A percentile compares a stretch with the other conserved stretches of the same genome.
Conservation (phyloP, 2,329 filamentous ascomycete genomes). For the Verticillium nonalfalfae region DNA sequence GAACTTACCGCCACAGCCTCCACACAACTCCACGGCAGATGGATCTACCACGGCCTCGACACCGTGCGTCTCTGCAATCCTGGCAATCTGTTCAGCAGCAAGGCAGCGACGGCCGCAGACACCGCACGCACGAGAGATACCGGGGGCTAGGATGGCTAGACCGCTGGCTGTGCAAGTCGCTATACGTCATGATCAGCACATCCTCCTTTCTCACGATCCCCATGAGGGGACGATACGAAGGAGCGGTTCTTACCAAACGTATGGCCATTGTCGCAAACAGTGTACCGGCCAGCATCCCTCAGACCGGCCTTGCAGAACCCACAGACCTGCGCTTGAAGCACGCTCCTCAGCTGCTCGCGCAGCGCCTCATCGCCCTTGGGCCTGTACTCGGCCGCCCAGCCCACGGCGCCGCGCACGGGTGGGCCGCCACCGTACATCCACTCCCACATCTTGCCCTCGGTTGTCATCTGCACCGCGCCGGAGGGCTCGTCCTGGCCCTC, state of each 20-base stretch:
- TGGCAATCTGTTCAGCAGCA: conserved; percentile 32
- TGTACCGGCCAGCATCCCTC: conserved; percentile 22
- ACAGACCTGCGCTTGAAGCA: conserved; percentile 32
- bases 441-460: conserved; percentile 49
- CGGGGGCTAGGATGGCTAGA: conserved; percentile 47
- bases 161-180: conserved; percentile 49
- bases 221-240: not conserved
- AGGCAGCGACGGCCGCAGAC: conserved; percentile 48
- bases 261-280: conserved; percentile 31
- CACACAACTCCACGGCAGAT: conserved; percentile 26
- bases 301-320: conserved; percentile 37
- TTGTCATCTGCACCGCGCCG: conserved; percentile 29
- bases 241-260: conserved; percentile 27
- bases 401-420: conserved; percentile 31
- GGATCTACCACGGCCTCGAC: conserved; percentile 20
- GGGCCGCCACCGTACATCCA: conserved; percentile 52
- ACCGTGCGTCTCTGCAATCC: conserved; percentile 22
- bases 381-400: conserved; percentile 1
- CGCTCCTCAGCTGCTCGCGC: conserved; percentile 28
- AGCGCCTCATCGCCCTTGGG: conserved; percentile 15
- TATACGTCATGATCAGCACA: conserved; percentile 14
- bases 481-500: conserved; percentile 3
- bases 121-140: conserved; percentile 46
- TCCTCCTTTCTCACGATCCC: not conserved
- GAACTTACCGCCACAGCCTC: conserved; percentile 35